Conservation (phyloP, 176 grass and related monocot genomes). For the Poa pratensis region DNA sequence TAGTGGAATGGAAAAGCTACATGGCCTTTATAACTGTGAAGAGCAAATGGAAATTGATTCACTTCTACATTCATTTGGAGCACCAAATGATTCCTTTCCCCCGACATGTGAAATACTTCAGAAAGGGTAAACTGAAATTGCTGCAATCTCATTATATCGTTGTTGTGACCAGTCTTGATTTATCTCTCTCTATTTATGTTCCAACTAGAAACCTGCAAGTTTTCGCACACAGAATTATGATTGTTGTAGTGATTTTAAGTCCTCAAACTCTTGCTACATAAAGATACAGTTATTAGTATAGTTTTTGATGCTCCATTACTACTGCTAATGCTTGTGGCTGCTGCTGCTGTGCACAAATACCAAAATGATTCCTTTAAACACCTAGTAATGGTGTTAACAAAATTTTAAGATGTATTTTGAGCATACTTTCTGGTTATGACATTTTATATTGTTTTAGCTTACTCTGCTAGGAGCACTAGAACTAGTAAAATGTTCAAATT, state of each 20-base stretch:
- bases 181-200: conserved; percentile 1
- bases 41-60: conserved; percentile 72
- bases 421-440: conserved; percentile 6
- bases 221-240: conserved; percentile 5
- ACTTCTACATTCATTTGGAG: conserved; percentile 55
- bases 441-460: not conserved
- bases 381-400: not conserved
- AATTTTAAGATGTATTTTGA: not conserved
- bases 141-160: conserved; percentile 24
- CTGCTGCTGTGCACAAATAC: conserved; percentile 20
- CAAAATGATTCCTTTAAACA: conserved; percentile 23
- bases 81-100: conserved; percentile 45
- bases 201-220: conserved; percentile 12
- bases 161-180: not conserved
- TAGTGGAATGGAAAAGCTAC: conserved; percentile 39
- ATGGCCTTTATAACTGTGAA: conserved; percentile 53
- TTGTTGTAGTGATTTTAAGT: conserved; percentile 11
- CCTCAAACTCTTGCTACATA: conserved; percentile 6
- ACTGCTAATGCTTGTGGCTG: conserved; percentile 24
- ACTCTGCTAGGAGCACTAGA: conserved; percentile 23
- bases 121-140: conserved; percentile 43
- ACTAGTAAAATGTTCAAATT: not conserved
- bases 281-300: conserved; percentile 19
- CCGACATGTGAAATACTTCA: conserved; percentile 57
- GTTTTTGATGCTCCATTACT: conserved; percentile 18